Evolutionary conservation across 108 stramenopile species (phyloP).

Genomic region (Cyclotella choctawhatcheeana): DNA sequence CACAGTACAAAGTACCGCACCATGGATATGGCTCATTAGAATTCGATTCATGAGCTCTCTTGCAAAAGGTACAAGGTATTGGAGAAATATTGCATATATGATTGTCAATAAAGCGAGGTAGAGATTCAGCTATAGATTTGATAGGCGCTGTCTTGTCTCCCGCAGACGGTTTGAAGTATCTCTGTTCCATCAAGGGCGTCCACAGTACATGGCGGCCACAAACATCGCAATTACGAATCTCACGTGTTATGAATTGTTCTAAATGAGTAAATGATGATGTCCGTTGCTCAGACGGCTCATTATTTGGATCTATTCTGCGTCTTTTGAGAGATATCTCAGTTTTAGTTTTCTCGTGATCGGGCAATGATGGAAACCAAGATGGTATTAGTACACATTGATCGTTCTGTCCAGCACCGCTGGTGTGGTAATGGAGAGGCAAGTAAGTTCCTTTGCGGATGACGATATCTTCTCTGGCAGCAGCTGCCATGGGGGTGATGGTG

Average conservation of each 20-base stretch:
- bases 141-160: constrained; percentile 1
- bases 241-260: constrained; percentile 31
- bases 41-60: neutral
- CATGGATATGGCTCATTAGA: constrained; percentile 2
- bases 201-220: constrained; percentile 32
- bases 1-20: constrained; percentile 45
- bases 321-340: constrained; percentile 9
- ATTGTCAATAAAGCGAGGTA: constrained; percentile 35
- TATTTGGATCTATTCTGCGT: neutral
- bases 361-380: constrained; percentile 20
- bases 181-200: constrained; percentile 9
- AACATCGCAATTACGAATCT: constrained; percentile 50
- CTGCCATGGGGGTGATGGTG: neutral
- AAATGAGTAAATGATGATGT: neutral
- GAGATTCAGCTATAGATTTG: constrained; percentile 32
- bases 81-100: constrained; percentile 28
- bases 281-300: neutral
- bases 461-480: neutral
- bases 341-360: neutral
- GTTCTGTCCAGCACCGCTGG: neutral
- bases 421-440: constrained; percentile 6
- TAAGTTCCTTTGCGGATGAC: constrained; percentile 11
- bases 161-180: constrained; percentile 10
- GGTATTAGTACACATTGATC: constrained; percentile 22
- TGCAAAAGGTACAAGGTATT: constrained; percentile 41